Base-by-base conservation (phyloP, 2,329 filamentous ascomycete genomes). In the Leptographium flavum region DNA sequence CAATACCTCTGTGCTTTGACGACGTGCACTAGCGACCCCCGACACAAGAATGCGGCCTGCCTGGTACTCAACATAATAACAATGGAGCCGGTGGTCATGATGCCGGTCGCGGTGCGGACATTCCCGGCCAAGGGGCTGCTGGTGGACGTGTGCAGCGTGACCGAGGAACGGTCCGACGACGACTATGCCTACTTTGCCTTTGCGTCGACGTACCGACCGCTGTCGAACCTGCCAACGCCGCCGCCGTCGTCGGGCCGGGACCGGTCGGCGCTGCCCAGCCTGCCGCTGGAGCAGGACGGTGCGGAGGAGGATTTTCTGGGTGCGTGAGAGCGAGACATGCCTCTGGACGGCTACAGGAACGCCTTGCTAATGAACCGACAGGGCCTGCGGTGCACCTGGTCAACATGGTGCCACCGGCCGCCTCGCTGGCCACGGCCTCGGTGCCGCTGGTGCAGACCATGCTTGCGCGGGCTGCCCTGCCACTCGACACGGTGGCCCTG, bases 211-310 rank as follows among this genome's bases (percentile, higher is more conserved):
- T 83, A 82, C 60, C 71, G 76, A 40, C 79, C 79, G 10, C 66
- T 83, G 43, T 82, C 78, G 27, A 80, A 78, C 58, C 69, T 83
- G 21, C 79, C 79, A 21, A 83, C 79, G 43, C 79, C 79, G 50
- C 79, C 79, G 38, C 70, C 70, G 11, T 79, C 70, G 11, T 79
- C 74, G 38, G 70, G 69, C 42, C 63, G 61, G 48, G 63, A 58
- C 43, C 66, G 66, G 11, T 67, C 65, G 30, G 63, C 63, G 25
- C 56, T 58, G 35, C 65, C 67, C 54, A 69, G 67, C 41, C 67
- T 69, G 39, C 57, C 58, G 33, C 35, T 44, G 7, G 43, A 39
- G 7, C 43, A 45, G 2, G 27, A 28, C 27, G 27, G 3, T 7
- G 27, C 44, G 14, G 39, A 42, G 32, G 31, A 38, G 53, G 56